Conservation (phyloP, 2,329 filamentous ascomycete species). For the Trichophyton rubrum region DNA sequence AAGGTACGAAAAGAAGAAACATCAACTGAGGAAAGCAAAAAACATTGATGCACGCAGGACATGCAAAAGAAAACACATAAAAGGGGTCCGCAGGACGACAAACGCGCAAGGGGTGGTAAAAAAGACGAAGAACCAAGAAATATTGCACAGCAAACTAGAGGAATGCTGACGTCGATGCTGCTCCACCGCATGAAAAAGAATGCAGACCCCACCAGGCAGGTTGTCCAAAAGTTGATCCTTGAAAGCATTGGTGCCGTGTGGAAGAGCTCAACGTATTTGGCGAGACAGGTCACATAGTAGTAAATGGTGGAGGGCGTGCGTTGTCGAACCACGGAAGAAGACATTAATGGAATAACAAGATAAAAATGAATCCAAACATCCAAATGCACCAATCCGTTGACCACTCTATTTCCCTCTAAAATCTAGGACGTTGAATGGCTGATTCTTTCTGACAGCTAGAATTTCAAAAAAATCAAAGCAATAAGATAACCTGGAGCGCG, state of each 20-base stretch:
- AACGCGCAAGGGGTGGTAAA: neutral
- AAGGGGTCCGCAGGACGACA: neutral
- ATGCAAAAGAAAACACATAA: neutral
- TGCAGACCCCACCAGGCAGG: neutral
- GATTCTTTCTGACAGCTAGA: conserved; percentile 7
- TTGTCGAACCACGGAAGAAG: neutral
- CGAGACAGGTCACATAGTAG: conserved; percentile 1
- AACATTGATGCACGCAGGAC: neutral
- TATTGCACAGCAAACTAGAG: neutral
- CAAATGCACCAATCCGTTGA: conserved; percentile 8
- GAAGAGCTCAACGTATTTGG: neutral
- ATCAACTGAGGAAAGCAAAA: neutral
- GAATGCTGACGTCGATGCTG: neutral
- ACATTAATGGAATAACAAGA: neutral
- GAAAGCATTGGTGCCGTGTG: neutral
- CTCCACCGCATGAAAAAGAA: neutral
- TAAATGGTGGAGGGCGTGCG: neutral
- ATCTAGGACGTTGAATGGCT: conserved; percentile 12
- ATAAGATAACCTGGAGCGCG: neutral
- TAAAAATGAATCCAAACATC: conserved; percentile 3
- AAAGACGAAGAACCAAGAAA: neutral
- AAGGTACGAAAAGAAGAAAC: neutral
- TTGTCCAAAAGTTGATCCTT: neutral
- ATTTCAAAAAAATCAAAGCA: neutral
- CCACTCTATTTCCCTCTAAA: conserved; percentile 10